These are phyloP conservation scores for Moringa oleifera DNA, from an alignment of 345 rosid genomes.

Conservation along the genomic window DNA sequence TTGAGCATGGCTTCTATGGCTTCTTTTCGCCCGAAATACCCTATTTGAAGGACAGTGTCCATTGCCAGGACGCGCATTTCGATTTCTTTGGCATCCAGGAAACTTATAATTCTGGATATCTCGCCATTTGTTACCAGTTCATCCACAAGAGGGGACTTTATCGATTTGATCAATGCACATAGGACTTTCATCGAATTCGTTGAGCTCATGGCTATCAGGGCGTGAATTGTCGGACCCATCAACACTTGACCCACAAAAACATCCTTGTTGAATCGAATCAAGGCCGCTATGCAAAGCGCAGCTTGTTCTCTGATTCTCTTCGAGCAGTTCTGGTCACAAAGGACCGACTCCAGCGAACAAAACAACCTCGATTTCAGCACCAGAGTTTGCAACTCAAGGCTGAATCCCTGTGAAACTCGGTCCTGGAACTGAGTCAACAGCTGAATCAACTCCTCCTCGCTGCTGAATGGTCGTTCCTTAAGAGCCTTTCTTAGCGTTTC, in stretches of 20 bases:
- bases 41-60: constrained; percentile 59
- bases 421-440: constrained; percentile 40
- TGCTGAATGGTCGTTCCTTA: constrained; percentile 12
- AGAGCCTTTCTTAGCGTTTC: constrained; percentile 34
- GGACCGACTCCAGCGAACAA: constrained; percentile 21
- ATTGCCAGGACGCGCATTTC: constrained; percentile 29
- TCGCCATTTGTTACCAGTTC: constrained; percentile 43
- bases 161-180: constrained; percentile 37
- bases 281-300: constrained; percentile 33
- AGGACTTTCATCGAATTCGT: constrained; percentile 33
- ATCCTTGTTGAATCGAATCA: constrained; percentile 63
- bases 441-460: constrained; percentile 36
- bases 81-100: constrained; percentile 42
- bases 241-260: constrained; percentile 60
- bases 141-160: constrained; percentile 58
- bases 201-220: constrained; percentile 34
- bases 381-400: constrained; percentile 48
- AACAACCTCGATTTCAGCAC: constrained; percentile 51
- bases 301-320: constrained; percentile 37
- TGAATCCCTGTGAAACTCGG: constrained; percentile 45
- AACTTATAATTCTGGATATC: constrained; percentile 36
- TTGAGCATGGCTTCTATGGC: constrained; percentile 49
- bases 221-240: constrained; percentile 41
- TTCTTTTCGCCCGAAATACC: constrained; percentile 61
- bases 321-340: constrained; percentile 30